A percentile compares a stretch with the other conserved stretches of the same genome.
Conservation (phyloP, 352 stramenopile species). For the Poterioochromonas sp. region DNA sequence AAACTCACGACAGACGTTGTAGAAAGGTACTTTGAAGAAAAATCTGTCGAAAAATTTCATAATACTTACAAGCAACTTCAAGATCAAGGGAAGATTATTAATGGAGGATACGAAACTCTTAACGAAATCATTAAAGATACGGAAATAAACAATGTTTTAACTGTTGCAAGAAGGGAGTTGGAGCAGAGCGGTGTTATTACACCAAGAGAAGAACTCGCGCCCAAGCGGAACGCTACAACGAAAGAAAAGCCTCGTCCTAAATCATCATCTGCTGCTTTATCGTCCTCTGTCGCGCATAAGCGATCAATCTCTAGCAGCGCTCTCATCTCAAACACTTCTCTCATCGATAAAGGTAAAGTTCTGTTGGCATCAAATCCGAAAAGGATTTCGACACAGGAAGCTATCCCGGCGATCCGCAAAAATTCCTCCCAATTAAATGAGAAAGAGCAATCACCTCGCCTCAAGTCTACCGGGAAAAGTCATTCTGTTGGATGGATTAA, state of each 20-base stretch:
- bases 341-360: too few relatives aligned
- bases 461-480: background rate
- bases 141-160: background rate
- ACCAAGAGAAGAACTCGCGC: too few relatives aligned
- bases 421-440: too few relatives aligned
- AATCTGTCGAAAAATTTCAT: background rate
- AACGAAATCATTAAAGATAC: background rate
- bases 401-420: too few relatives aligned
- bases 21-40: background rate
- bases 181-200: background rate
- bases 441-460: background rate
- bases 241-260: background rate
- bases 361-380: too few relatives aligned
- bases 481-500: background rate
- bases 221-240: background rate
- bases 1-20: background rate
- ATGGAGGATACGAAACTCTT: background rate
- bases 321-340: too few relatives aligned
- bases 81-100: background rate
- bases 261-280: background rate
- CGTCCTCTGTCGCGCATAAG: background rate
- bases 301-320: background rate
- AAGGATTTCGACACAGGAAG: too few relatives aligned
- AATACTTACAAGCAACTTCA: background rate
- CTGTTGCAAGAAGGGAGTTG: background rate